A percentile compares a stretch with the other conserved stretches of the same genome.
phyloP scores from a whole-genome alignment of 441 rosid genomes.

The Pelargonium citronellum region DNA sequence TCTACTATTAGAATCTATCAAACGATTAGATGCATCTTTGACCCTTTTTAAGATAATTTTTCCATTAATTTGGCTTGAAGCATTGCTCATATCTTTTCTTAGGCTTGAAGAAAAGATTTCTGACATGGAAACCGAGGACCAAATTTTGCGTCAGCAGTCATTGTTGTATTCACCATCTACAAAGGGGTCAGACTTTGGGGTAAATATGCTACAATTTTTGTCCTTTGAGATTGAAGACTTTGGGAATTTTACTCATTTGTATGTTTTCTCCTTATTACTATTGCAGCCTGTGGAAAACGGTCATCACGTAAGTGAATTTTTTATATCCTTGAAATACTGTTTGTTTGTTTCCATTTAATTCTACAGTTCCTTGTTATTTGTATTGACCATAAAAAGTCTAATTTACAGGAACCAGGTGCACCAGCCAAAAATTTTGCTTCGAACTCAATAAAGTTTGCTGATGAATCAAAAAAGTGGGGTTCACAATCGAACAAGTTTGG shows the following conservation, averaged over 20 bases:
- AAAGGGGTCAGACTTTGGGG: conserved; percentile 36
- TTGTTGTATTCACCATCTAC: conserved; percentile 21
- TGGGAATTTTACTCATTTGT: conserved; percentile 17
- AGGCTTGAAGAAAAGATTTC: conserved; percentile 83
- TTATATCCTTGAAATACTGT: neutral
- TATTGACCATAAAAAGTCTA: conserved; percentile 23
- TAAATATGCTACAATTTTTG: conserved; percentile 20
- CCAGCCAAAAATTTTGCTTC: neutral
- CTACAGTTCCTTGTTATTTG: conserved; percentile 19
- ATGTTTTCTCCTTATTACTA: conserved; percentile 19
- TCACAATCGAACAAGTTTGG: conserved; percentile 1
- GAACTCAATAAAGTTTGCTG: neutral
- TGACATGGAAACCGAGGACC: conserved; percentile 68
- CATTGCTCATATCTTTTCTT: conserved; percentile 23
- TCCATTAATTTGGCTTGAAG: conserved; percentile 14
- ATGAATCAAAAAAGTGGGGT: conserved; percentile 2
- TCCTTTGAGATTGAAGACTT: conserved; percentile 11
- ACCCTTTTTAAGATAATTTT: neutral
- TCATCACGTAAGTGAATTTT: conserved; percentile 46
- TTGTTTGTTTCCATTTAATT: neutral
- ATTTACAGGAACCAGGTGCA: conserved; percentile 39
- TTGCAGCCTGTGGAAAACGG: conserved; percentile 78
- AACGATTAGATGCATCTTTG: conserved; percentile 6
- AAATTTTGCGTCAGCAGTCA: conserved; percentile 57
- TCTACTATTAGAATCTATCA: neutral